Conservation (phyloP, 2,329 filamentous ascomycete genomes). For the Beauveria pseudobassiana region DNA sequence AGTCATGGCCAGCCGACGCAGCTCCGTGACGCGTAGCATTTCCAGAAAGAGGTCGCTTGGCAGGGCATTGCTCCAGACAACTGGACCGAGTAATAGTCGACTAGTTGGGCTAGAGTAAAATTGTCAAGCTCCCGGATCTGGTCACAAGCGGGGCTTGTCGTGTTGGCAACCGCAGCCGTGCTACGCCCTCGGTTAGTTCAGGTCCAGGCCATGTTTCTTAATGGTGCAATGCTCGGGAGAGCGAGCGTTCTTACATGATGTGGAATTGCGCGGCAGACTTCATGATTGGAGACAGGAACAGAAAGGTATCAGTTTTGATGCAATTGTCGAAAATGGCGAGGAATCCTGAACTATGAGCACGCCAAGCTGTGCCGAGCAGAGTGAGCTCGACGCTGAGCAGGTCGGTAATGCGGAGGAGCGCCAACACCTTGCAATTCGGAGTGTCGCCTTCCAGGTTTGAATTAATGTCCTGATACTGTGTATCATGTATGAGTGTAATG, state of each 20-base stretch:
- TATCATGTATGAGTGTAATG: neutral
- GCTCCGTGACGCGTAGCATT: neutral
- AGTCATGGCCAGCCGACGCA: neutral
- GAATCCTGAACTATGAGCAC: neutral
- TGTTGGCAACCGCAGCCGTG: neutral
- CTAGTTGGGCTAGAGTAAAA: neutral
- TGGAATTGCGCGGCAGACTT: neutral
- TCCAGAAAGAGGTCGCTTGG: neutral
- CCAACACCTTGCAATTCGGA: neutral
- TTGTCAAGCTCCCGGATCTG: neutral
- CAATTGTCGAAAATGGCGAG: neutral
- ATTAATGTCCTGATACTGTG: neutral
- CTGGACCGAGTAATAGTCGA: neutral
- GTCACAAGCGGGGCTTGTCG: neutral
- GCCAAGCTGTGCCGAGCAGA: neutral
- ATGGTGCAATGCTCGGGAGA: neutral
- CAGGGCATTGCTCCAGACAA: conserved; percentile 1
- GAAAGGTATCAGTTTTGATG: neutral
- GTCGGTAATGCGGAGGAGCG: conserved; percentile 1
- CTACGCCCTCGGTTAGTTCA: neutral
- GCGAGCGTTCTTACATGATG: neutral
- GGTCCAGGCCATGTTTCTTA: neutral
- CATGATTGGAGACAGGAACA: neutral
- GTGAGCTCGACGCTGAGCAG: neutral
- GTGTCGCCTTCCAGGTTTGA: neutral